A percentile compares a stretch with the other conserved stretches of the same genome.
phyloP scores from a whole-genome alignment of 23 red algal genomes.

The Gracilariopsis chorda region DNA sequence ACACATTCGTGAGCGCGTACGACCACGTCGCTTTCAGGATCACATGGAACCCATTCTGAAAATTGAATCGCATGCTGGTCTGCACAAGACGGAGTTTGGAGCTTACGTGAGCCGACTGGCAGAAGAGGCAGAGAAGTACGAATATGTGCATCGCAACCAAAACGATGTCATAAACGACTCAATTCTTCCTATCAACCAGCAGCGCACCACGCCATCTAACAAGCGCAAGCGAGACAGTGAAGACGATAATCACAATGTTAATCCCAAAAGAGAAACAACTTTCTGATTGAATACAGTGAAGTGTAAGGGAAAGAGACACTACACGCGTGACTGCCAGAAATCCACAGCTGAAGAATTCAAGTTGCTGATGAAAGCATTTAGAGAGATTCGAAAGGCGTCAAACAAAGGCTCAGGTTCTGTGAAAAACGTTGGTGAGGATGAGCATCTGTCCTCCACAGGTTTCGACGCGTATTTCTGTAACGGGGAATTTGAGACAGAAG shows the following conservation, averaged over 20 bases:
- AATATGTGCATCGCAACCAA: not conserved
- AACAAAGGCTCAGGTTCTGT: not conserved
- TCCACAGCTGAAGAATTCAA: not conserved
- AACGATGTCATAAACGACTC: not conserved
- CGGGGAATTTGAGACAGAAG: not conserved
- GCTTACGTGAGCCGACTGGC: not conserved
- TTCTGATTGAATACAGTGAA: not conserved
- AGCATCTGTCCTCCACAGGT: not conserved
- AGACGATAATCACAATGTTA: not conserved
- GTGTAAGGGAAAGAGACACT: not conserved
- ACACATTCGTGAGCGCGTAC: conserved; percentile 16
- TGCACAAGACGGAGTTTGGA: conserved; percentile 11
- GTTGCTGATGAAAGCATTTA: not conserved
- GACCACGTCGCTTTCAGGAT: not conserved
- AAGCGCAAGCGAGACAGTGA: not conserved
- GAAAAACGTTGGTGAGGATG: not conserved
- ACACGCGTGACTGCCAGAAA: not conserved
- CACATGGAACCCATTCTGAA: not conserved
- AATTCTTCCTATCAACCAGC: not conserved
- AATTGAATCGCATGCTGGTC: not conserved
- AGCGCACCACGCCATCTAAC: not conserved
- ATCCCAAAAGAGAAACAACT: not conserved
- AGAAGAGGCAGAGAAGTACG: not conserved
- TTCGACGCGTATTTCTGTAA: not conserved
- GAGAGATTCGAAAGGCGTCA: not conserved